phyloP scores from a whole-genome alignment of 2,329 filamentous ascomycete genomes.

The Fusarium marasasianum region DNA sequence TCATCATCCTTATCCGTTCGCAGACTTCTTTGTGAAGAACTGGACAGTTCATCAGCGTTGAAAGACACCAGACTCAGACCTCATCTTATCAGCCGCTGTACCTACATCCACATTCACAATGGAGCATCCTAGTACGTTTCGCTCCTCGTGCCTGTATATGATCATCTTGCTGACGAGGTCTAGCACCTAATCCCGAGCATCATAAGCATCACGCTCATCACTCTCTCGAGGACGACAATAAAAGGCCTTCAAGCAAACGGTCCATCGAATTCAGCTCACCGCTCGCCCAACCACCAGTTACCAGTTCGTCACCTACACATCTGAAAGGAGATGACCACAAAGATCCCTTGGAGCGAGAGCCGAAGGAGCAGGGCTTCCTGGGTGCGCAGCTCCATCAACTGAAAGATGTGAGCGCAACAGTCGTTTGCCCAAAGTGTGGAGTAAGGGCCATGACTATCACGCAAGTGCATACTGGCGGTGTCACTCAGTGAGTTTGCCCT shows the following conservation, averaged over 20 bases:
- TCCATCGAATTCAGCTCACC: slow-evolving; percentile 9
- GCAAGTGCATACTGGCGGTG: slow-evolving; percentile 11
- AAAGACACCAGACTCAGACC: not conserved
- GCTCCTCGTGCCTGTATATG: not conserved
- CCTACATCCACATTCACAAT: slow-evolving; percentile 7
- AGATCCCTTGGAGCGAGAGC: not conserved
- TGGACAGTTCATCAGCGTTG: not conserved
- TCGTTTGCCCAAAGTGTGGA: slow-evolving; percentile 31
- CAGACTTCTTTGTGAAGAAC: not conserved
- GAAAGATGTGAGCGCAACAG: slow-evolving; percentile 21
- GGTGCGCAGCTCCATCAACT: slow-evolving; percentile 27
- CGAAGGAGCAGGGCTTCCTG: not conserved
- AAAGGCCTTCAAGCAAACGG: slow-evolving; percentile 20
- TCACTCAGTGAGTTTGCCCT: slow-evolving; percentile 27
- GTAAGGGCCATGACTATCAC: slow-evolving; percentile 17
- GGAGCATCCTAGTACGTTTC: slow-evolving; percentile 34
- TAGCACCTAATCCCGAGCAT: slow-evolving; percentile 7
- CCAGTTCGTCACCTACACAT: not conserved
- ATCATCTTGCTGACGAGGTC: not conserved
- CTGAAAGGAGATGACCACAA: not conserved
- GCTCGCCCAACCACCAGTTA: slow-evolving; percentile 17
- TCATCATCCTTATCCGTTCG: not conserved
- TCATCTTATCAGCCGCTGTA: not conserved
- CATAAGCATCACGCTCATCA: not conserved
- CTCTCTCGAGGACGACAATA: not conserved